Base-by-base conservation (phyloP, 768 basidiomycete genomes). In the Boletus sp. region DNA sequence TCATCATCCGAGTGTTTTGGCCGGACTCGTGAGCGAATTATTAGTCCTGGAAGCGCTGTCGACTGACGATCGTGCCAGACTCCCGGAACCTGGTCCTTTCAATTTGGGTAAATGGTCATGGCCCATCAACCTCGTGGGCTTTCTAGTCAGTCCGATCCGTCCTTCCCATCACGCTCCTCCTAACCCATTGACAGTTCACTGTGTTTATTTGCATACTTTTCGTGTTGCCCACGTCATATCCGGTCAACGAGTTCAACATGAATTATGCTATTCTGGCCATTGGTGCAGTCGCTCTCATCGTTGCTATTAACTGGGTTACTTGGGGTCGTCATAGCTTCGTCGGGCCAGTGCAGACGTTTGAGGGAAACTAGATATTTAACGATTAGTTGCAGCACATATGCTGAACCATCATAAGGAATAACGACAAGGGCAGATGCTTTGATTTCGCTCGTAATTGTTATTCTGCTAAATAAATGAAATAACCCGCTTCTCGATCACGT, bases 1-100 rank as follows among this genome's bases (percentile, higher is more conserved):
- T 85, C 57, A 72, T 81, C 42, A 82, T 83, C 41, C 77, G 83
- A 7, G 79, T 82, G 4, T 80, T 84, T 66, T 84, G 82, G 82
- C 80, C 82, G 7, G 65, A 71, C 8, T 74, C 81, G 75, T 82
- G 59, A 63, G 77, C 73, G 7, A 41, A 2, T 6, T 12, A 9
- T 36, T 30, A 0, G 28, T 33, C 14, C 18, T n/a, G 32, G 24
- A 46, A 35, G n/a, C 0, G 2, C 3, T 37, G 10, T 7, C 28
- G 30, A 60, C 40, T 57, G 20, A 67, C 24, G 28, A 6, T 9
- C 9, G 2, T 32, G 17, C n/a, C 48, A 82, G 81, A n/a, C 73
- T 83, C 49, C 64, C 67, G 10, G 74, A 76, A 42, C 77, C 72
- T 29, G 80, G 81, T 9, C 80, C 79, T n/a, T 83, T 84, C 62